Evolutionary conservation across 1,139 yeast genomes (phyloP).

Genomic region (Kodamaea fungicola): DNA sequence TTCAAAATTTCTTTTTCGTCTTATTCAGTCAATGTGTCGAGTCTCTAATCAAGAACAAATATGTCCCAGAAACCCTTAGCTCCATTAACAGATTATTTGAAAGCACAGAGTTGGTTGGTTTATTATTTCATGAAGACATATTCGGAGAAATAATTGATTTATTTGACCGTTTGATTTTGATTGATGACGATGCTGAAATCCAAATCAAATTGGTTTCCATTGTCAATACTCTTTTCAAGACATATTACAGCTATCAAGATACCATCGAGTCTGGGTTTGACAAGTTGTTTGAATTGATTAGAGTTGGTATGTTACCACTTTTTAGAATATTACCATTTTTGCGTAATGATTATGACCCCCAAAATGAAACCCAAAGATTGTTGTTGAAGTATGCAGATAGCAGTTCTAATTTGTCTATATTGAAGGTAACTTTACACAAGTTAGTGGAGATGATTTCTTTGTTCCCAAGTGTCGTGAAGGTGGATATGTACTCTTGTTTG

Average conservation of each 20-base stretch:
- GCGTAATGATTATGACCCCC: slow-evolving; percentile 40
- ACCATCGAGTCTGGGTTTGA: slow-evolving; percentile 60
- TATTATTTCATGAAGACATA: slow-evolving; percentile 64
- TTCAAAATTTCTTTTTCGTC: slow-evolving; percentile 73
- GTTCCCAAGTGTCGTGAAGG: slow-evolving; percentile 65
- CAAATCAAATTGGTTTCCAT: slow-evolving; percentile 55
- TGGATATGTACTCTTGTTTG: slow-evolving; percentile 69
- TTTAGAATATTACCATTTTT: slow-evolving; percentile 60
- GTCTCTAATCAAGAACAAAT: slow-evolving; percentile 51
- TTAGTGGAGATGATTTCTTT: slow-evolving; percentile 59
- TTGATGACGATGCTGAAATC: slow-evolving; percentile 52
- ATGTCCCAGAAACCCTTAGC: slow-evolving; percentile 42
- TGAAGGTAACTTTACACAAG: slow-evolving; percentile 52
- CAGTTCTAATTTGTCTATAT: slow-evolving; percentile 34
- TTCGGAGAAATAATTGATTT: slow-evolving; percentile 76
- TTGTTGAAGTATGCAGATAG: slow-evolving; percentile 31
- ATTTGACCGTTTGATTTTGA: slow-evolving; percentile 66
- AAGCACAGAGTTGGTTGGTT: slow-evolving; percentile 54
- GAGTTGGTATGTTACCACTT: slow-evolving; percentile 68
- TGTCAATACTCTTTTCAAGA: slow-evolving; percentile 46
- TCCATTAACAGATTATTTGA: slow-evolving; percentile 59
- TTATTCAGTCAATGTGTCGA: slow-evolving; percentile 84
- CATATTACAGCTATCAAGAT: slow-evolving; percentile 19
- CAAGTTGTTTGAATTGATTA: slow-evolving; percentile 73
- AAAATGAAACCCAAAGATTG: slow-evolving; percentile 30